Base-by-base conservation (phyloP, 257 asterid genomes). In the Solanum microdontum region DNA sequence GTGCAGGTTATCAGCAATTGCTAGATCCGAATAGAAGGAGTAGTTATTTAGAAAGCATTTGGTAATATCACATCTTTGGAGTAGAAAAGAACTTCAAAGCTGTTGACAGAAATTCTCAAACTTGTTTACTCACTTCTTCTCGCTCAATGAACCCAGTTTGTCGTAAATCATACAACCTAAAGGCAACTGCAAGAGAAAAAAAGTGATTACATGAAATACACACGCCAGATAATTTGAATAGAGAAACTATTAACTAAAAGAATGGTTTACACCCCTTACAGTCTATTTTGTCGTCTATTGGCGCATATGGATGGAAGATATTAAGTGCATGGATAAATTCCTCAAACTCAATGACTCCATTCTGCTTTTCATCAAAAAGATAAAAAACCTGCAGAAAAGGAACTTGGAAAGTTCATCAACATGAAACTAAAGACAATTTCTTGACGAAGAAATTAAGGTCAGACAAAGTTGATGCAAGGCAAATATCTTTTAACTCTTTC, bases 111-210 rank as follows among this genome's bases (percentile, higher is more conserved):
- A 23, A 5, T n/a, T 34, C 40, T 33, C 11, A 5, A 55, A 77
- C 37, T 24, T 39, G 51, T 15, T 80, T 9, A 88, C 91, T 89
- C 86, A 92, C 93, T 85, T 92, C 94, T 90, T 92, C 91, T 55
- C 91, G 90, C 87, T 91, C 94, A 55, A 92, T 92, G 89, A 48
- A 92, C 26, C 94, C 94, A 26, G 93, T 87, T 88, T 91, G 94
- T 39, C 93, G 84, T 75, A 92, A 90, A 88, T 89, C 91, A 83
- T 87, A 91, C 69, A 91, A 87, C 79, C 87, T 89, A 87, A 92
- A 90, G 6, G 90, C 88, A 92, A 92, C 94, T 92, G 91, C 92
- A 88, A 39, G 82, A 85, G 28, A 24, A 74, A 77, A 37, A 2
- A 19, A 74, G 36, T 77, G 62, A 77, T 14, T 43, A 39, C n/a